A percentile compares a stretch with the other conserved stretches of the same genome.
Conservation (phyloP, 1,284 basidiomycete genomes). For the Pholiota adiposa region DNA sequence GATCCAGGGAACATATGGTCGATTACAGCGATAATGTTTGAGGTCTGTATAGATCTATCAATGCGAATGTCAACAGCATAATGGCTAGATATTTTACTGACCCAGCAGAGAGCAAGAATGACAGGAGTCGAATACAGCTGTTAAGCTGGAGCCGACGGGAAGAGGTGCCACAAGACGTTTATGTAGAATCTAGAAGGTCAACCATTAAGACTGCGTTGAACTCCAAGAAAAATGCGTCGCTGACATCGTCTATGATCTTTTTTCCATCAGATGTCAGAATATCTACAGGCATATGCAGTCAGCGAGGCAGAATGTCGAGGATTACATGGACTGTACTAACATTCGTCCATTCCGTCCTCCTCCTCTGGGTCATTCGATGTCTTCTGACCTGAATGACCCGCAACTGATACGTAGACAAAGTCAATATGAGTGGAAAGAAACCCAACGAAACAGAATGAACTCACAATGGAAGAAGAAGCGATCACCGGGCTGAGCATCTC, state of each 20-base stretch:
- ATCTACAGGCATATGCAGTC: slow-evolving; percentile 4
- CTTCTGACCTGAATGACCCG: slow-evolving; percentile 30
- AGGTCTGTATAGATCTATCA: neutral
- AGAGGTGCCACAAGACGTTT: slow-evolving; percentile 1
- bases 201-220: neutral
- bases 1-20: slow-evolving; percentile 2
- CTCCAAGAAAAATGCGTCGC: neutral
- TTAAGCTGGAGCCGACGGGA: neutral
- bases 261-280: slow-evolving; percentile 22
- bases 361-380: slow-evolving; percentile 26
- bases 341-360: slow-evolving; percentile 35
- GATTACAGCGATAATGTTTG: slow-evolving; percentile 7
- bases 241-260: slow-evolving; percentile 26
- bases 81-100: neutral
- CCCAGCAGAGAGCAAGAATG: slow-evolving; percentile 4
- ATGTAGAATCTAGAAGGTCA: slow-evolving; percentile 17
- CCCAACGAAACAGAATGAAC: slow-evolving; percentile 1
- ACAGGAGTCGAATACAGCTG: slow-evolving; percentile 4
- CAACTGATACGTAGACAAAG: slow-evolving; percentile 16
- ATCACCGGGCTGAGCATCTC: slow-evolving; percentile 31
- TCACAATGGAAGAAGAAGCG: slow-evolving; percentile 37
- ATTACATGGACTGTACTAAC: slow-evolving; percentile 15
- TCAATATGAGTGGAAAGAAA: neutral
- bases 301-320: neutral
- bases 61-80: too few relatives aligned